Evolutionary conservation across 2,329 filamentous ascomycete species (phyloP).

Genomic region (Sporothrix humicola): DNA sequence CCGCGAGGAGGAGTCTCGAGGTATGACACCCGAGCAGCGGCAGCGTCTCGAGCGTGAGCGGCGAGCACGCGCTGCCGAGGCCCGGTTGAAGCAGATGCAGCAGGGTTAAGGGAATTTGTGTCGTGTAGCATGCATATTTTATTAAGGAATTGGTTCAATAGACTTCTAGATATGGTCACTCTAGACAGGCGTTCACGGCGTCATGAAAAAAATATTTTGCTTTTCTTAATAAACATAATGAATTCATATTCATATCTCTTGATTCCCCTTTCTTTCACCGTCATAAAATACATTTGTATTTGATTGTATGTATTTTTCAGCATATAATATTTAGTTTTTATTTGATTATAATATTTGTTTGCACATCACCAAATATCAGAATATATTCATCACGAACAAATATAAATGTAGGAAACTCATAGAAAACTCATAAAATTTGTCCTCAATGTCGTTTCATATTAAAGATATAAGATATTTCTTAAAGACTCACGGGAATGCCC

Average conservation of each 20-base stretch:
- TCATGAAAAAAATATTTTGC: neutral
- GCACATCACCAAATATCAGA: too few relatives aligned
- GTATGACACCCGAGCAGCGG: conserved; percentile 86
- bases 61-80: conserved; percentile 88
- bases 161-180: neutral
- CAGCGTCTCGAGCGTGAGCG: conserved; percentile 84
- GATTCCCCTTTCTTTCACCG: neutral
- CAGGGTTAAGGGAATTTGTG: neutral
- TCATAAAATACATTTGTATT: too few relatives aligned
- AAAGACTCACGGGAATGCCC: too few relatives aligned
- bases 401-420: too few relatives aligned
- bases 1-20: conserved; percentile 81
- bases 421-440: too few relatives aligned
- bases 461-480: too few relatives aligned
- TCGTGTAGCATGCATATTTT: neutral
- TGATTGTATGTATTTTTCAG: neutral
- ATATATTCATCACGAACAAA: too few relatives aligned
- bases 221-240: neutral
- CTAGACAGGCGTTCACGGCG: neutral
- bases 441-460: too few relatives aligned
- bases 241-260: neutral
- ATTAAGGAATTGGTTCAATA: neutral
- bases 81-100: conserved; percentile 66
- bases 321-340: neutral
- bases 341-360: too few relatives aligned